phyloP scores from a whole-genome alignment of 345 rosid species.

The Eucalyptus sp. region DNA sequence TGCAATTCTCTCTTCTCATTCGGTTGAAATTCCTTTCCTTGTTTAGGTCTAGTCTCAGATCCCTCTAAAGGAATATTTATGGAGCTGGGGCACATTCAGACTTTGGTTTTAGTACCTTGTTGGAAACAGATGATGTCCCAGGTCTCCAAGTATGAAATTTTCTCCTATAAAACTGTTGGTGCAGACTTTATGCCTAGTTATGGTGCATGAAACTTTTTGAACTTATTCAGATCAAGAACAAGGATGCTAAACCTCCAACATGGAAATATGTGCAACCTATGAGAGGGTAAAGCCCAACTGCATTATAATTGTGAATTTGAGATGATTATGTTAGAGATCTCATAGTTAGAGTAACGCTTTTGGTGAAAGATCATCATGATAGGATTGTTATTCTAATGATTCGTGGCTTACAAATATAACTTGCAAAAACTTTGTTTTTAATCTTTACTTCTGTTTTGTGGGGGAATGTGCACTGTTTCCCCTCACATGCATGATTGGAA shows the following conservation, averaged over 20 bases:
- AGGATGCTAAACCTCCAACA: conserved; percentile 42
- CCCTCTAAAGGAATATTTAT: no score
- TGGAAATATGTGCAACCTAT: no score
- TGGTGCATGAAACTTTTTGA: background rate
- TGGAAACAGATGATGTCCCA: no score
- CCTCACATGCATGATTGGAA: background rate
- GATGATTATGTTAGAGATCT: no score
- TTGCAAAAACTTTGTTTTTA: background rate
- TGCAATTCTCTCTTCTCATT: background rate
- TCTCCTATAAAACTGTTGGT: background rate
- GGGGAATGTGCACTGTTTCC: background rate
- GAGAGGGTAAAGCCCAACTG: no score
- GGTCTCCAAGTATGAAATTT: conserved; percentile 9
- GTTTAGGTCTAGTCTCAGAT: background rate
- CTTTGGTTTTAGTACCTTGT: no score
- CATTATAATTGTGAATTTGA: no score
- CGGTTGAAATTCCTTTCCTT: background rate
- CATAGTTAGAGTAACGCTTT: no score
- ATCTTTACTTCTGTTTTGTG: background rate
- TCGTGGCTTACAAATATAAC: background rate
- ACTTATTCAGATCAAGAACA: conserved; percentile 47
- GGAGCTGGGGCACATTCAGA: no score
- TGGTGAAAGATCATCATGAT: no score
- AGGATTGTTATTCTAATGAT: background rate
- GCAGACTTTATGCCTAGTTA: background rate